A percentile compares a stretch with the other conserved stretches of the same genome.
phyloP scores from a whole-genome alignment of 176 grass and related monocot genomes.

The Aegilops bicornis region DNA sequence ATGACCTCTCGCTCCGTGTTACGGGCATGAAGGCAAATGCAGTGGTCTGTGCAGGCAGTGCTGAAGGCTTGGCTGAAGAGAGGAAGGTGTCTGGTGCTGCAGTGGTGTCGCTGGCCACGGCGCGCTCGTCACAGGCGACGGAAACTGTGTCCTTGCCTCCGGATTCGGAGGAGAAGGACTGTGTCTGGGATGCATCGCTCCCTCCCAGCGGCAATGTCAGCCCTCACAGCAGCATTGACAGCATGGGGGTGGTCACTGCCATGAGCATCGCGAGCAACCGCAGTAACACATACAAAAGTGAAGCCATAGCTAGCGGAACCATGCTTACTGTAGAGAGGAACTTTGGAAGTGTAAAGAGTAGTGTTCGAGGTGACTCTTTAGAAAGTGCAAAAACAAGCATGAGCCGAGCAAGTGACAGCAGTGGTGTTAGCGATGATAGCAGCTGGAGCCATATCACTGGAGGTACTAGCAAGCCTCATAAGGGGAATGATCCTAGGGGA shows the following conservation, averaged over 20 bases:
- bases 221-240: conserved; percentile 95
- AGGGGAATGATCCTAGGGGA: conserved; percentile 90
- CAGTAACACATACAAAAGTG: conserved; percentile 61
- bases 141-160: conserved; percentile 47
- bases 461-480: conserved; percentile 85
- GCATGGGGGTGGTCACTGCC: conserved; percentile 59
- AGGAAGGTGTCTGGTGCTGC: conserved; percentile 39
- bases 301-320: conserved; percentile 40
- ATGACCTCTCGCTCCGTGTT: conserved; percentile 60
- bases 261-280: conserved; percentile 53
- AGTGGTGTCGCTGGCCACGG: conserved; percentile 27
- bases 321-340: conserved; percentile 50
- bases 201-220: conserved; percentile 94
- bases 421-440: conserved; percentile 83
- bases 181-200: conserved; percentile 88
- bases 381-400: conserved; percentile 94
- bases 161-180: conserved; percentile 85
- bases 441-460: conserved; percentile 89
- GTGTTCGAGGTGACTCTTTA: conserved; percentile 52
- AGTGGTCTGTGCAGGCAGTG: conserved; percentile 20
- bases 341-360: conserved; percentile 53
- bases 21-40: conserved; percentile 51
- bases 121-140: conserved; percentile 38
- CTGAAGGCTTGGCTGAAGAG: conserved; percentile 47
- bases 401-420: conserved; percentile 89